A percentile compares a stretch with the other conserved stretches of the same genome.
phyloP scores from a whole-genome alignment of 2,329 filamentous ascomycete species.

The Blastomyces percursus region DNA sequence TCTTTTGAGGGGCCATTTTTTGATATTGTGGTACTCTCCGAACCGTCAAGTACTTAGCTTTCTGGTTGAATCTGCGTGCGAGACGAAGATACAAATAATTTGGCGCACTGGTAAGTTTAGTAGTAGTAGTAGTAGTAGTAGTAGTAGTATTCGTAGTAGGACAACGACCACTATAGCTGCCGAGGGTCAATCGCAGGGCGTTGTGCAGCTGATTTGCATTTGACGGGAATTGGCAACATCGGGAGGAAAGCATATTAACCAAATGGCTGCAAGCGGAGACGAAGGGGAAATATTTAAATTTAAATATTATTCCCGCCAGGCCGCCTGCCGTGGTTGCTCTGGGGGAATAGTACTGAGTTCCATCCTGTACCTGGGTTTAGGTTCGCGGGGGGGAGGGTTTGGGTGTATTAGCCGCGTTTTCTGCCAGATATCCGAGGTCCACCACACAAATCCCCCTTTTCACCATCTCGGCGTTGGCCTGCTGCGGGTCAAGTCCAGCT shows the following conservation, averaged over 20 bases:
- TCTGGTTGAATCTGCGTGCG: not conserved
- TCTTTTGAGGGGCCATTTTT: slow-evolving; percentile 11
- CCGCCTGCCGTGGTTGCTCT: not conserved
- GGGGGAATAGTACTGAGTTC: not conserved
- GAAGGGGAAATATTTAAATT: not conserved
- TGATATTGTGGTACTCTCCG: slow-evolving; percentile 15
- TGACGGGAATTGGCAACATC: not conserved
- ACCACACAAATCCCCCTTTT: not conserved
- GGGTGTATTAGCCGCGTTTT: not conserved
- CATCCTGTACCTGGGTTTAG: not conserved
- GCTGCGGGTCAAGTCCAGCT: not conserved
- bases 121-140: too few species aligned
- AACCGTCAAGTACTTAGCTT: slow-evolving; percentile 8
- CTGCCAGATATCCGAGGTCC: slow-evolving; percentile 1
- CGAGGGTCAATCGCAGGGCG: not conserved
- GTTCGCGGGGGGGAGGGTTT: not conserved
- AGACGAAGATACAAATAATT: not conserved
- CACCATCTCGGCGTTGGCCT: not conserved
- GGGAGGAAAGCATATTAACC: not conserved
- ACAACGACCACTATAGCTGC: not conserved
- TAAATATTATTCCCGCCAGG: not conserved
- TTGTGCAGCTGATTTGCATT: not conserved
- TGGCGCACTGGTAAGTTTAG: not conserved
- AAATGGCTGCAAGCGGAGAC: not conserved
- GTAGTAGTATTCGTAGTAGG: too few species aligned